These are phyloP conservation scores for Fomitopsis palustris DNA, from an alignment of 1,284 basidiomycete species.

Conservation along the genomic window DNA sequence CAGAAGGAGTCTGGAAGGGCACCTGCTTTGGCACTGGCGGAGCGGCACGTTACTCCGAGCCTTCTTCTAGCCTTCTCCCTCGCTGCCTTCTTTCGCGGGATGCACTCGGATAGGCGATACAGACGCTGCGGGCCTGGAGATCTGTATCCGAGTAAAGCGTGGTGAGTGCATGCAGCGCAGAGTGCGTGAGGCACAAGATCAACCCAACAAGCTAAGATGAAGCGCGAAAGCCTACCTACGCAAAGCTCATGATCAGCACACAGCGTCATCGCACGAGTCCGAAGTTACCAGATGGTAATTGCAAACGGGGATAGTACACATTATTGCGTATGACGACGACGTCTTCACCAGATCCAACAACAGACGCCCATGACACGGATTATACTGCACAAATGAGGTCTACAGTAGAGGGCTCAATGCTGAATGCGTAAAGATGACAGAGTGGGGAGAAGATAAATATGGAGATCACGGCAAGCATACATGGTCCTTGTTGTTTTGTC, in stretches of 20 bases:
- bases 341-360: not conserved
- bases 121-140: not conserved
- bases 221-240: not conserved
- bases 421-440: not conserved
- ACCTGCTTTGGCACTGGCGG: not conserved
- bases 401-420: not conserved
- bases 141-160: not conserved
- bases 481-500: not conserved
- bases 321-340: not conserved
- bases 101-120: not conserved
- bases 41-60: not conserved
- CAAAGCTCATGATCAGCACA: not conserved
- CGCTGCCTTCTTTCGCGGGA: not conserved
- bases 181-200: not conserved
- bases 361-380: not conserved
- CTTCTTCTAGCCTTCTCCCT: not conserved
- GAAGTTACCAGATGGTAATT: not conserved
- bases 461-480: constrained; percentile 3
- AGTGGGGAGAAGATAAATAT: constrained; percentile 6
- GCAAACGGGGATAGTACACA: not conserved
- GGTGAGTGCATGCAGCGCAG: not conserved
- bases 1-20: not conserved
- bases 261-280: not conserved
- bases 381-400: not conserved
- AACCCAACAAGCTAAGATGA: not conserved